These are phyloP conservation scores for Quaeritorhiza haematococci DNA, from an alignment of 371 early-diverging fungal genomes.

Conservation along the genomic window DNA sequence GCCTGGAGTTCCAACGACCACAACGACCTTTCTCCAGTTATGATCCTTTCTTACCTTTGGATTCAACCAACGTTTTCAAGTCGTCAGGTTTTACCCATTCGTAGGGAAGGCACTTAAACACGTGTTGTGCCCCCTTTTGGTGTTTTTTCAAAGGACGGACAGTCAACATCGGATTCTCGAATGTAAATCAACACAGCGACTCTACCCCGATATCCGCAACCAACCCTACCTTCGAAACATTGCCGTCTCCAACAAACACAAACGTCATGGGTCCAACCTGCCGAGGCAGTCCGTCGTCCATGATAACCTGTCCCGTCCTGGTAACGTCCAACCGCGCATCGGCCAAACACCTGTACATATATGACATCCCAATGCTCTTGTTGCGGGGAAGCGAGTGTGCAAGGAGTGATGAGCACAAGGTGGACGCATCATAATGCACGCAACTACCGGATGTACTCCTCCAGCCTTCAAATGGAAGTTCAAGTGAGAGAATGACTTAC, in stretches of 20 bases:
- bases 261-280: constrained; percentile 86
- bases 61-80: constrained; percentile 59
- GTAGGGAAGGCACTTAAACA: constrained; percentile 87
- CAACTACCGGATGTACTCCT: no score
- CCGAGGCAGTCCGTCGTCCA: constrained; percentile 78
- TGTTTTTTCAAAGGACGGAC: not conserved
- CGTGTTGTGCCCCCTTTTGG: constrained; percentile 74
- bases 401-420: no score
- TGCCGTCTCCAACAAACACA: constrained; percentile 91
- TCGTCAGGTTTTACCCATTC: constrained; percentile 84
- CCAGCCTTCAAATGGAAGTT: no score
- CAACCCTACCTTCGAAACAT: constrained; percentile 73
- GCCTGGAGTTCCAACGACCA: not conserved
- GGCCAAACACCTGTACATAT: constrained; percentile 74
- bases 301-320: constrained; percentile 72
- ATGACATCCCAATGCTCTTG: constrained; percentile 77
- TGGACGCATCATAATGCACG: no score
- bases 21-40: no score
- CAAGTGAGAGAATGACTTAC: no score
- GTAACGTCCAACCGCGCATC: constrained; percentile 73
- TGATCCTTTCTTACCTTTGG: constrained; percentile 57
- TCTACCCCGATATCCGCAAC: not conserved
- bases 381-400: not conserved
- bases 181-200: not conserved
- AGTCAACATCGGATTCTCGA: not conserved